These are phyloP conservation scores for Penicillium fimorum DNA, from an alignment of 495 filamentous ascomycete species.

Conservation along the genomic window DNA sequence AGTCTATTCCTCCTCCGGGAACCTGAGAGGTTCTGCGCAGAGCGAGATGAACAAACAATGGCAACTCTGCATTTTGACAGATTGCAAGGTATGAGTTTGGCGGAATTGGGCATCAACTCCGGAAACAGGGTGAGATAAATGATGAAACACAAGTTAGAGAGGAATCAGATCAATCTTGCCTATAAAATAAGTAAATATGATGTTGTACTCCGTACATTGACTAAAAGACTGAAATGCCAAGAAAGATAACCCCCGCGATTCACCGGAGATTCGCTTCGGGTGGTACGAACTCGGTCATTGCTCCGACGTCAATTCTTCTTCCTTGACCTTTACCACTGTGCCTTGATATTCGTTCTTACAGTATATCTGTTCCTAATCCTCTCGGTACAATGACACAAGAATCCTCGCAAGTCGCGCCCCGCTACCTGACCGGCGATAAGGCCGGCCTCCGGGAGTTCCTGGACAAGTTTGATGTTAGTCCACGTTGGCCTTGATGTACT, in stretches of 20 bases:
- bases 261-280: conserved; percentile 13
- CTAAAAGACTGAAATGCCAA: conserved; percentile 9
- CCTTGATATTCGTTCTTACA: not conserved
- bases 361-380: not conserved
- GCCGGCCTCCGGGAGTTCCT: conserved; percentile 76
- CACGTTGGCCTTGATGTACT: not conserved
- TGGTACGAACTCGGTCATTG: not conserved
- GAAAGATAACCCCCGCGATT: conserved; percentile 6
- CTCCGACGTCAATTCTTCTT: not conserved
- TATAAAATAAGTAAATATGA: too few species aligned
- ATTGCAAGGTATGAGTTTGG: too few species aligned
- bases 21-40: too few species aligned
- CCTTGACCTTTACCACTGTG: not conserved
- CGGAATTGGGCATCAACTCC: too few species aligned
- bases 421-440: conserved; percentile 78
- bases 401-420: conserved; percentile 43
- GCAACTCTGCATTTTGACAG: too few species aligned
- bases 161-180: too few species aligned
- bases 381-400: conserved; percentile 18
- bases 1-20: too few species aligned
- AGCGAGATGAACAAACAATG: too few species aligned
- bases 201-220: too few species aligned
- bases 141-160: too few species aligned
- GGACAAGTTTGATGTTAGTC: conserved; percentile 83
- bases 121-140: too few species aligned